Evolutionary conservation across 176 grass and related monocot genomes (phyloP), one percentile per base, ranked within the genome.

Genomic region (Metroxylon sagu): DNA sequence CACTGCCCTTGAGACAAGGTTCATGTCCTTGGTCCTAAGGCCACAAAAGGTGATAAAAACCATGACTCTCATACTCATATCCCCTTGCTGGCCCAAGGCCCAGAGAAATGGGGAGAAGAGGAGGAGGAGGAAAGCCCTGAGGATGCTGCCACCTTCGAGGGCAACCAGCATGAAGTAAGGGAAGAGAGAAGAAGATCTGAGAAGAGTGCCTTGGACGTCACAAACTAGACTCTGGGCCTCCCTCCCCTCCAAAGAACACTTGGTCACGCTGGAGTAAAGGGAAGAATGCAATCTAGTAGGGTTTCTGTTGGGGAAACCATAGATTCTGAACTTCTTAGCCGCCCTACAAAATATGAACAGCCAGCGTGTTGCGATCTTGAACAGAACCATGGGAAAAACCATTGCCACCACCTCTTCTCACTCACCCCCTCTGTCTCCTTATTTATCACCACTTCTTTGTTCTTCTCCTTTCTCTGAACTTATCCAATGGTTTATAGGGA

Each of bases 81-180:
- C 80, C 35, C 29, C 2, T 19, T 54, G 68, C 30, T 80, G 58
- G 1, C 83, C 92, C 16, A 91, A 48, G 5, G 64, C 60, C 57
- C 76, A 85, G 68, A 91, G 64, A 48, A 91, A 50, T 0, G 93
- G 93, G 39, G 30, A 83, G 1, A 29, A 48, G 27, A 66, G 62
- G 67, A 97, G 81, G 50, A 97, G 60, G 2, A 97, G 63, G 59
- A 77, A 5, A 12, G 84, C 80, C 27, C 93, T 78, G 6, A 85
- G 25, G 3, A 91, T 49, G 69, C 93, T 77, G 14, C 93, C 93
- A 1, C 84, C 93, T 83, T 97, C 93, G 48, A 56, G 88, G 18
- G 93, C 84, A 29, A 97, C 84, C n/a, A 97, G 77, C 87, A 97
- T 97, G 87, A 97, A 97, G 87, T 77, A 97, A 53, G 93, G 87